Percentiles rank a stretch among this genome's conserved stretches.
These are phyloP conservation scores for Pinus taeda DNA, from an alignment of 75 land plant species.

Conservation along the genomic window DNA sequence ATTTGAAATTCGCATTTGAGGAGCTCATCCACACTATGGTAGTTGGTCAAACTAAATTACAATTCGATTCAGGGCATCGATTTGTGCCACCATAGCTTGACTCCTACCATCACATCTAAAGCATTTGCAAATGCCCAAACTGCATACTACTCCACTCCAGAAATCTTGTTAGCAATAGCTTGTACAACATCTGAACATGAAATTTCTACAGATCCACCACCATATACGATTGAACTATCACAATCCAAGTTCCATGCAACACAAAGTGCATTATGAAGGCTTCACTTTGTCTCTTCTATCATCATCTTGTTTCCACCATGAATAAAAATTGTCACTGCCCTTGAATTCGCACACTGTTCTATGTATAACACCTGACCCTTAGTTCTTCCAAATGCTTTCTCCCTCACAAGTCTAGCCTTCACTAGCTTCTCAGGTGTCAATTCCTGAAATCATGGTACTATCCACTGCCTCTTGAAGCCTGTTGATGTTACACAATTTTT, in stretches of 20 bases:
- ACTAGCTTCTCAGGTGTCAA: constrained; percentile 94
- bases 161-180: constrained; percentile 84
- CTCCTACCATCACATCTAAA: too few species aligned
- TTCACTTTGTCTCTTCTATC: constrained; percentile 96
- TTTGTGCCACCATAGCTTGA: too few species aligned
- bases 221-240: constrained; percentile 94
- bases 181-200: constrained; percentile 86
- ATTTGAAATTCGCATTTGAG: too few species aligned
- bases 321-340: constrained; percentile 90
- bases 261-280: constrained; percentile 97
- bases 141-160: constrained; percentile 85
- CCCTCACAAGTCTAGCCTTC: constrained; percentile 90
- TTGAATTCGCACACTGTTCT: constrained; percentile 96
- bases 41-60: too few species aligned
- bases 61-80: too few species aligned
- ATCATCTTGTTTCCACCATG: constrained; percentile 99
- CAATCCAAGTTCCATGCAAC: constrained; percentile 93
- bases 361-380: constrained; percentile 96
- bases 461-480: too few species aligned
- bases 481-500: too few species aligned
- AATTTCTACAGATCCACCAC: constrained; percentile 94
- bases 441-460: constrained; percentile 95
- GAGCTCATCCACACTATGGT: too few species aligned
- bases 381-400: constrained; percentile 94
- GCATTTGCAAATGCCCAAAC: too few species aligned